Percentiles rank a stretch among this genome's conserved stretches.
Conservation (phyloP, 2,329 filamentous ascomycete species). For the Teratosphaeria nubilosa region DNA sequence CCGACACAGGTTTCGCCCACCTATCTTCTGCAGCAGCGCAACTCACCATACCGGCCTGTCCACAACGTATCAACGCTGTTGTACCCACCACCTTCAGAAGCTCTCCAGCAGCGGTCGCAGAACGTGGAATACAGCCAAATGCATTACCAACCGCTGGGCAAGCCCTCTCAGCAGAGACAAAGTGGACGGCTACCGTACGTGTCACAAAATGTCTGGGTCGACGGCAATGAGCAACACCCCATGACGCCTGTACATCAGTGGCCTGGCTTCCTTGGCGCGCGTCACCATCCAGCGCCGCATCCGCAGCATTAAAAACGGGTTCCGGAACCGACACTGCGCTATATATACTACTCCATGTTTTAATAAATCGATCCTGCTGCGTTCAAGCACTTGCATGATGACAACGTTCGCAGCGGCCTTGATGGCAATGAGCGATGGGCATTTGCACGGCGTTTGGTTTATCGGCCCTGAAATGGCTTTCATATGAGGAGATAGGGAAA, state of each 20-base stretch:
- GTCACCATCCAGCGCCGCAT: slow-evolving; percentile 6
- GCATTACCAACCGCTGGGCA: slow-evolving; percentile 41
- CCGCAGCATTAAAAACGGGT: not conserved
- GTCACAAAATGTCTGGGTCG: slow-evolving; percentile 26
- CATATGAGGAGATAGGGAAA: not conserved
- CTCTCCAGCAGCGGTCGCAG: slow-evolving; percentile 50
- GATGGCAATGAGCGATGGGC: not conserved
- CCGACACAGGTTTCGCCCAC: slow-evolving; percentile 69
- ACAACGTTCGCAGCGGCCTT: not conserved
- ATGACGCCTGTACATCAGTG: slow-evolving; percentile 24
- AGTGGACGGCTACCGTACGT: slow-evolving; percentile 35
- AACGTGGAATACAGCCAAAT: slow-evolving; percentile 38
- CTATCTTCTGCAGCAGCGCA: slow-evolving; percentile 74
- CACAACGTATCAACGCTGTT: slow-evolving; percentile 84
- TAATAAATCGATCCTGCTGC: not conserved
- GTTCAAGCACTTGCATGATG: slow-evolving; percentile 2
- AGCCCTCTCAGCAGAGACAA: slow-evolving; percentile 35
- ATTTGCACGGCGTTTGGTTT: not conserved
- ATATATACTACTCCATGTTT: not conserved
- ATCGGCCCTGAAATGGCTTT: not conserved
- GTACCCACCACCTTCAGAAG: slow-evolving; percentile 71
- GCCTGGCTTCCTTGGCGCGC: slow-evolving; percentile 14
- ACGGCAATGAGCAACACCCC: slow-evolving; percentile 20
- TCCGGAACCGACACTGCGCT: not conserved
- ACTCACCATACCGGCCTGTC: slow-evolving; percentile 86